Base-by-base conservation (phyloP, 257 asterid genomes). In the Sherardia arvensis region DNA sequence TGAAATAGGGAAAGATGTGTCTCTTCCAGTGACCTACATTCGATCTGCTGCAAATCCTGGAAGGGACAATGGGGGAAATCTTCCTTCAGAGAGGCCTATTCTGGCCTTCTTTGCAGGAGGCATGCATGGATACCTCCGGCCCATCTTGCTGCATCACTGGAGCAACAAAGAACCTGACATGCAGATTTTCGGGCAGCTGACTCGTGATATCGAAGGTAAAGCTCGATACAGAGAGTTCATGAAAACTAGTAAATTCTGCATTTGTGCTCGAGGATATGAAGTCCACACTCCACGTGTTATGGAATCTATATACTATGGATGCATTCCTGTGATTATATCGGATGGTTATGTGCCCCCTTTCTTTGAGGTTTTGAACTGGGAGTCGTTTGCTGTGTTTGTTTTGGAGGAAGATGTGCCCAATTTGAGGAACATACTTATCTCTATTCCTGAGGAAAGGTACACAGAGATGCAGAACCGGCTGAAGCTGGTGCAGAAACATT, bases 71-170 rank as follows among this genome's bases (percentile, higher is more conserved):
- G 90, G 79, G 59, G 87, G 90, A 49, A 77, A 79, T 36, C 73
- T 77, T 45, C 78, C 79, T 61, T 76, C 81, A 12, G 62, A 77
- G 36, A 74, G 85, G 62, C 72, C 76, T 58, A 71, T 71, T 48
- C 71, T 85, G 29, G 90, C 86, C 48, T 85, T 85, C 79, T 85
- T 81, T 47, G 94, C 94, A 56, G 94, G 94, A 32, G 81, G 90
- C 7, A 68, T 81, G 83, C 94, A 85, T 36, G 94, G 94, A 53
- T 74, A 81, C 65, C 83, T 85, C 47, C 90, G 90, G 22, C 90
- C 88, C 20, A 59, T 77, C 58, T 76, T 85, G 64, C 78, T 85
- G 17, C 73, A 79, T 12, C 58, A 83, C 33, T 83, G 94, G 87
- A 64, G 59, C 29, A 69, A 83, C 65, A 83, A 66, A 68, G 80